phyloP scores from a whole-genome alignment of 1,284 basidiomycete species.

The Meripilus lineatus region DNA sequence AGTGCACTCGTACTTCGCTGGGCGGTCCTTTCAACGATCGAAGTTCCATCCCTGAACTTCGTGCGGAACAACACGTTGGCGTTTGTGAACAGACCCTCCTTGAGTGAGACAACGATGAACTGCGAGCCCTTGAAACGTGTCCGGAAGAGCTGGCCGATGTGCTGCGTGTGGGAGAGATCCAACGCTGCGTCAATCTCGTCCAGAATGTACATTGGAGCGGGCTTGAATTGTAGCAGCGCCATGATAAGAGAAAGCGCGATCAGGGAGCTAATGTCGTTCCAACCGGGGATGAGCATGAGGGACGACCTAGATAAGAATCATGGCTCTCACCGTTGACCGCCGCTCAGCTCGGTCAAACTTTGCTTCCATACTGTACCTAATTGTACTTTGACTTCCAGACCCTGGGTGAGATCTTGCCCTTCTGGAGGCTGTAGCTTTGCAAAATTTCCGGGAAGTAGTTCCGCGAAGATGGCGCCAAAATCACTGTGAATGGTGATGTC shows the following conservation, averaged over 20 bases:
- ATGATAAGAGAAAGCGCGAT: slow-evolving; percentile 98
- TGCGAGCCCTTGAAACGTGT: slow-evolving; percentile 98
- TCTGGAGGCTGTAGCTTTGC: slow-evolving; percentile 94
- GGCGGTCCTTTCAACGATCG: slow-evolving; percentile 78
- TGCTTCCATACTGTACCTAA: slow-evolving; percentile 97
- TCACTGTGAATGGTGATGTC: slow-evolving; percentile 49
- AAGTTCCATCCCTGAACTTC: slow-evolving; percentile 89
- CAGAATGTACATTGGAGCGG: slow-evolving; percentile 99
- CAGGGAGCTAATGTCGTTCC: slow-evolving; percentile 60
- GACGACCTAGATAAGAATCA: slow-evolving; percentile 2
- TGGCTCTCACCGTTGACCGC: slow-evolving; percentile 82
- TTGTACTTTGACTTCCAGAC: slow-evolving; percentile 95
- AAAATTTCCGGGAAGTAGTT: slow-evolving; percentile 95
- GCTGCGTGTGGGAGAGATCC: slow-evolving; percentile 94
- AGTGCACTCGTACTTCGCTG: slow-evolving; percentile 50
- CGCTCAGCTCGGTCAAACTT: slow-evolving; percentile 93
- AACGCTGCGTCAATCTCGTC: slow-evolving; percentile 98
- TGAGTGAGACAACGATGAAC: slow-evolving; percentile 97
- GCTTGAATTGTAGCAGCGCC: slow-evolving; percentile 97
- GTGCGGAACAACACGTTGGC: slow-evolving; percentile 96
- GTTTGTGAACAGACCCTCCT: slow-evolving; percentile 97
- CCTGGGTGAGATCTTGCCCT: slow-evolving; percentile 88
- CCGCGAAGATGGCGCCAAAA: slow-evolving; percentile 96
- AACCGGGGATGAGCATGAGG: too few species aligned
- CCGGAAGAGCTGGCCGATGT: slow-evolving; percentile 95